phyloP scores from a whole-genome alignment of 345 rosid genomes.

The Salix viminalis region DNA sequence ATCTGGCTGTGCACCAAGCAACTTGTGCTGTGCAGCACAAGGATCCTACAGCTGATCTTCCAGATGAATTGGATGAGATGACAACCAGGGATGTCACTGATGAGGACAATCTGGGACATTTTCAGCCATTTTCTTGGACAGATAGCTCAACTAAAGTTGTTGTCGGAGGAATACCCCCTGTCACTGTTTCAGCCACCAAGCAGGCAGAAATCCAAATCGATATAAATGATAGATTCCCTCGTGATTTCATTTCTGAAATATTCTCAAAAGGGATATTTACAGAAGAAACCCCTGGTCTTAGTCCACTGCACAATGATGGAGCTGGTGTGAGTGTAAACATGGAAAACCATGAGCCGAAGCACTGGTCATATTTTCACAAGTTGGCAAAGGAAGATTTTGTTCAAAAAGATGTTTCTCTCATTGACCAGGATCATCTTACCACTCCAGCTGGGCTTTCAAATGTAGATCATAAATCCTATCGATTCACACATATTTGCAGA shows the following conservation, averaged over 20 bases:
- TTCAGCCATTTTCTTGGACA: conserved; percentile 28
- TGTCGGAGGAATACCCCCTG: conserved; percentile 30
- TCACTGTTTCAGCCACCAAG: conserved; percentile 39
- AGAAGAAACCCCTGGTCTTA: conserved; percentile 42
- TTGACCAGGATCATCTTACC: conserved; percentile 51
- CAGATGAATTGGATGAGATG: conserved; percentile 17
- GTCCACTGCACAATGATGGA: conserved; percentile 48
- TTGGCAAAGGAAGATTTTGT: conserved; percentile 67
- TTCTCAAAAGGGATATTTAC: conserved; percentile 53
- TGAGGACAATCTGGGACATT: conserved; percentile 15
- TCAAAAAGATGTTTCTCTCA: conserved; percentile 50
- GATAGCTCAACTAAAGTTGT: conserved; percentile 32
- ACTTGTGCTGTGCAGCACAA: conserved; percentile 23
- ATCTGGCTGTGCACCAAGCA: conserved; percentile 26
- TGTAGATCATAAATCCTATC: conserved; percentile 28
- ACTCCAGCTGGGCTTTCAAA: conserved; percentile 26
- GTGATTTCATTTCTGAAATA: conserved; percentile 73
- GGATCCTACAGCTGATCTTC: conserved; percentile 28
- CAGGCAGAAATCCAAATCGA: conserved; percentile 73
- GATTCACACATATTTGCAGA: conserved; percentile 33
- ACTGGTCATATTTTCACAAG: conserved; percentile 81
- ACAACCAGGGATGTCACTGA: neutral
- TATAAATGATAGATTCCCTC: conserved; percentile 78
- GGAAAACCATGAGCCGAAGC: conserved; percentile 72
- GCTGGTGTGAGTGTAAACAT: conserved; percentile 62